Base-by-base conservation (phyloP, 805 yeast genomes). In the Lipomyces japonicus region DNA sequence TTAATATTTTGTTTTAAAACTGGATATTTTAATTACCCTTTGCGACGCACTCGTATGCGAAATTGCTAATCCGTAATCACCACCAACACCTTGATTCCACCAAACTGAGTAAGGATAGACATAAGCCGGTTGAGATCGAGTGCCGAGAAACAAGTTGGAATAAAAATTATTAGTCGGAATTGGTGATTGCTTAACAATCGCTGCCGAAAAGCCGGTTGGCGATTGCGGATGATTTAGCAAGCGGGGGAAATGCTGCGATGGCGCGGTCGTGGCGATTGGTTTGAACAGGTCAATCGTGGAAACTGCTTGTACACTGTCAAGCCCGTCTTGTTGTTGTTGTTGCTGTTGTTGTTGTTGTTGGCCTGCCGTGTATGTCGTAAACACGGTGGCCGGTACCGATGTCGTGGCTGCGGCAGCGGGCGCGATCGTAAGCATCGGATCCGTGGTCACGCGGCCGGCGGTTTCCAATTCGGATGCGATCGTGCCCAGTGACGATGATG, bases 81-180 rank as follows among this genome's bases (percentile, higher is more conserved):
- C 74, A 61, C 71, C 75, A 32, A 61, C 48, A 12, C 65, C 67
- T 4, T 67, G 67, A 48, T 74, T 72, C 76, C 80, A 79, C 74
- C 77, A 82, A 42, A 81, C 64, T 2, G 78, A 73, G 63, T 83
- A 86, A 19, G 95, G 95, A 59, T 79, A 81, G 7, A 84, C 74
- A 69, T 76, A 84, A 3, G 76, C 76, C 43, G 80, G 75, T 44
- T 73, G 70, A 22, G 72, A 68, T 65, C 81, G 87, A 43, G 66
- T 67, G 21, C 71, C 82, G 21, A 84, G 69, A 57, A 81, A 68
- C 61, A 84, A 62, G 64, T 86, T 86, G 32, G 79, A 77, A 67
- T 77, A 84, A 66, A 86, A 86, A 68, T 84, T 86, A 71, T 86
- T 86, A 22, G 95, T 87, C 61, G 81, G 80, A 52, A 76, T 73